Conservation (phyloP, 345 rosid genomes). For the Atalantia buxifolia region DNA sequence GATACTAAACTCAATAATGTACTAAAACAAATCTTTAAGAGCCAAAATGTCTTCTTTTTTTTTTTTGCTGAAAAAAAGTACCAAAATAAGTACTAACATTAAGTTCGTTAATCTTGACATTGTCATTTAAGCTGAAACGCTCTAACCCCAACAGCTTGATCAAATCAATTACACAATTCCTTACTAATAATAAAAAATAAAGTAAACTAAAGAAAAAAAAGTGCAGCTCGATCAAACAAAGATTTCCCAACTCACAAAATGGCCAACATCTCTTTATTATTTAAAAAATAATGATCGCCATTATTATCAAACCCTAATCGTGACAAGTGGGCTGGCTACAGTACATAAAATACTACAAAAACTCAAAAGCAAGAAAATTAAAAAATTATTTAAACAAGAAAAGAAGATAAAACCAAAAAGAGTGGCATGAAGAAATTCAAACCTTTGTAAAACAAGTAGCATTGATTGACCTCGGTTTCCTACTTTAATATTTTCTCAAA, state of each 20-base stretch:
- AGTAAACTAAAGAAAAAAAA: not conserved
- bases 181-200: not conserved
- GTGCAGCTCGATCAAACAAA: not conserved
- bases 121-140: not conserved
- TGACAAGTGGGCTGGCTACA: constrained; percentile 22
- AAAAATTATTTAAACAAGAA: not conserved
- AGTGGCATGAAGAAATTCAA: constrained; percentile 15
- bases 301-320: constrained; percentile 15
- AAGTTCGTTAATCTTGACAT: too few species aligned
- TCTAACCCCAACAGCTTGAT: not conserved
- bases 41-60: too few species aligned
- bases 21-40: too few species aligned
- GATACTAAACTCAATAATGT: too few species aligned
- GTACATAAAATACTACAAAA: not conserved
- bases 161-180: not conserved
- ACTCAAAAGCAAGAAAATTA: not conserved
- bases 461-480: constrained; percentile 46
- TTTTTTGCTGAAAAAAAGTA: too few species aligned
- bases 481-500: constrained; percentile 12
- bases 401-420: constrained; percentile 28
- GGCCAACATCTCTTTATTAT: not conserved
- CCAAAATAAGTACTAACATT: too few species aligned
- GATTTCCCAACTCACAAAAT: constrained; percentile 8
- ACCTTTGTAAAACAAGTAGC: constrained; percentile 25
- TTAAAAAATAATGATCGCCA: not conserved